Evolutionary conservation across 1,139 yeast genomes (phyloP).

Genomic region (Hanseniaspora gamundiae): DNA sequence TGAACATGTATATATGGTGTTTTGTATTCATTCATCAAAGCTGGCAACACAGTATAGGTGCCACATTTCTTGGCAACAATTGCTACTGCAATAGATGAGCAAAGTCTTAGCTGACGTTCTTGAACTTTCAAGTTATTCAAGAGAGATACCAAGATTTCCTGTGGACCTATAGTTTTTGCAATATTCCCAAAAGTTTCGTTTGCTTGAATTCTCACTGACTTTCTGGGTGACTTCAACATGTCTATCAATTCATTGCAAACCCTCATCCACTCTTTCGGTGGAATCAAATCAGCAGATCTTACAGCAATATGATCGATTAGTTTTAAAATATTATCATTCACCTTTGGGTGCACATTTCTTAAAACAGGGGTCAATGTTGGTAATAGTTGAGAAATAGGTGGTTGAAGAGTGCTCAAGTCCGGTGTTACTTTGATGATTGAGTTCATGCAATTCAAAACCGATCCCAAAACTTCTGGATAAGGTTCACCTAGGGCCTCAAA

Average conservation of each 20-base stretch:
- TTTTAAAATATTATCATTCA: slow-evolving; percentile 73
- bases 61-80: slow-evolving; percentile 91
- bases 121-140: slow-evolving; percentile 80
- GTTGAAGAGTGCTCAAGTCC: slow-evolving; percentile 35
- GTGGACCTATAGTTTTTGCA: slow-evolving; percentile 91
- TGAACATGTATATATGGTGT: slow-evolving; percentile 91
- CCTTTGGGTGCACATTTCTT: slow-evolving; percentile 82
- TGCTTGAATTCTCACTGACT: slow-evolving; percentile 72
- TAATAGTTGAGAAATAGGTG: slow-evolving; percentile 71
- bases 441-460: slow-evolving; percentile 61
- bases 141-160: slow-evolving; percentile 78
- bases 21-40: slow-evolving; percentile 88
- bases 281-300: slow-evolving; percentile 72
- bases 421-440: slow-evolving; percentile 39
- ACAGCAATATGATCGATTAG: slow-evolving; percentile 77
- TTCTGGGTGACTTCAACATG: slow-evolving; percentile 75
- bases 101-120: slow-evolving; percentile 91
- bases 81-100: slow-evolving; percentile 97
- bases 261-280: slow-evolving; percentile 97
- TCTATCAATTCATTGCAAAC: slow-evolving; percentile 86
- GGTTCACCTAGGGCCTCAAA: slow-evolving; percentile 93
- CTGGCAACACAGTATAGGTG: slow-evolving; percentile 93
- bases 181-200: slow-evolving; percentile 86
- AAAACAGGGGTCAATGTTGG: slow-evolving; percentile 89
- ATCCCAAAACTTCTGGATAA: slow-evolving; percentile 86